Conservation (phyloP, 805 yeast species). For the Saccharomycopsis sp. region DNA sequence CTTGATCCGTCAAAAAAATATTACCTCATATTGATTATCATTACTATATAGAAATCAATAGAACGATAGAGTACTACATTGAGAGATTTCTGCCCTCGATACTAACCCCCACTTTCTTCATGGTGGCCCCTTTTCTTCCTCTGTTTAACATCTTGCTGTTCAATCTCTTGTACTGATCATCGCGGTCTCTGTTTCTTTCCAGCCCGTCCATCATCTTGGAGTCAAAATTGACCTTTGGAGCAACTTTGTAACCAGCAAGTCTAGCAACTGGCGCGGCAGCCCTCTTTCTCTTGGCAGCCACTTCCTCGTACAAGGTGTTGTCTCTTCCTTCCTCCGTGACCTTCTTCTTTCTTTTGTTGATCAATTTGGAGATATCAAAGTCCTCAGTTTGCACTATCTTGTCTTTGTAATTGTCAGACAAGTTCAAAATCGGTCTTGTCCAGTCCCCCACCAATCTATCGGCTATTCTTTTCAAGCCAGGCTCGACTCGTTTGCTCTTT, state of each 20-base stretch:
- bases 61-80: no score
- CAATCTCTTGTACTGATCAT: slow-evolving; percentile 75
- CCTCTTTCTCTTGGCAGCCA: slow-evolving; percentile 84
- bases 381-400: slow-evolving; percentile 60
- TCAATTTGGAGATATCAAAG: slow-evolving; percentile 42
- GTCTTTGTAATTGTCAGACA: slow-evolving; percentile 90
- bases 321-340: slow-evolving; percentile 25
- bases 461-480: slow-evolving; percentile 75
- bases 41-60: no score
- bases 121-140: slow-evolving; percentile 34
- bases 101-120: slow-evolving; percentile 61
- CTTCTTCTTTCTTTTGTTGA: slow-evolving; percentile 25
- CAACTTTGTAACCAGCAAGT: slow-evolving; percentile 80
- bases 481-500: slow-evolving; percentile 81
- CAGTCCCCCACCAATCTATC: slow-evolving; percentile 91
- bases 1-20: no score
- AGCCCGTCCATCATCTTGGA: slow-evolving; percentile 29
- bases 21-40: no score
- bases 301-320: slow-evolving; percentile 72
- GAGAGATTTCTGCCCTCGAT: slow-evolving; percentile 71
- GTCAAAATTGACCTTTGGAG: slow-evolving; percentile 65
- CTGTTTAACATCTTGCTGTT: slow-evolving; percentile 46
- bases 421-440: slow-evolving; percentile 97
- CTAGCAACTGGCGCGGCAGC: slow-evolving; percentile 95
- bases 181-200: slow-evolving; percentile 41